Conservation (phyloP, 371 early-diverging fungal genomes). For the Syncephalis plumigaleata region DNA sequence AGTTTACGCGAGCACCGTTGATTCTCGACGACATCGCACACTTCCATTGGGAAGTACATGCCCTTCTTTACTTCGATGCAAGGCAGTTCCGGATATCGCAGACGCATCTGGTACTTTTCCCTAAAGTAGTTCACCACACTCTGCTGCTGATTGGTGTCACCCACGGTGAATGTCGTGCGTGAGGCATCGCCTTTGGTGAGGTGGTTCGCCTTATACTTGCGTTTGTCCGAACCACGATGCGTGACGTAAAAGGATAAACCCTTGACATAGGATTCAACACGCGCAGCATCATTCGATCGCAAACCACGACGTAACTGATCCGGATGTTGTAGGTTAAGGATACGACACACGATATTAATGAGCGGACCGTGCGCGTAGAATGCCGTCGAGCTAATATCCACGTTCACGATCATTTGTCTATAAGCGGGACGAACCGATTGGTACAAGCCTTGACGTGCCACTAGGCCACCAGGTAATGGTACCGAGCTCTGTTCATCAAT, state of each 20-base stretch:
- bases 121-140: conserved; percentile 60
- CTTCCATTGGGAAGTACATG: conserved; percentile 68
- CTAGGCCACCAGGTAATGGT: conserved; percentile 49
- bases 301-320: conserved; percentile 46
- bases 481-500: conserved; percentile 35
- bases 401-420: conserved; percentile 51
- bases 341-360: conserved; percentile 32
- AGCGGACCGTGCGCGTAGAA: conserved; percentile 63
- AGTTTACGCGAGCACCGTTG: conserved; percentile 62
- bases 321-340: conserved; percentile 31
- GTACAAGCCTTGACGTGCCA: conserved; percentile 83
- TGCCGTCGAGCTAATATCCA: conserved; percentile 73
- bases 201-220: conserved; percentile 41
- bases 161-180: conserved; percentile 38
- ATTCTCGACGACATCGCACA: conserved; percentile 61
- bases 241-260: conserved; percentile 46
- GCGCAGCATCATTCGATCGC: conserved; percentile 30
- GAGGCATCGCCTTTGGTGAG: conserved; percentile 43
- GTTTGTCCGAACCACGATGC: conserved; percentile 47
- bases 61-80: conserved; percentile 50
- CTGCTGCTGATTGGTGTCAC: conserved; percentile 16
- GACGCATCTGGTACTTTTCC: conserved; percentile 35
- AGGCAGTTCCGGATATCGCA: conserved; percentile 64
- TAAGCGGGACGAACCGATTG: conserved; percentile 59
- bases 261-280: conserved; percentile 46